These are phyloP conservation scores for Elasticomyces elasticus DNA, from an alignment of 495 filamentous ascomycete genomes.

Conservation along the genomic window DNA sequence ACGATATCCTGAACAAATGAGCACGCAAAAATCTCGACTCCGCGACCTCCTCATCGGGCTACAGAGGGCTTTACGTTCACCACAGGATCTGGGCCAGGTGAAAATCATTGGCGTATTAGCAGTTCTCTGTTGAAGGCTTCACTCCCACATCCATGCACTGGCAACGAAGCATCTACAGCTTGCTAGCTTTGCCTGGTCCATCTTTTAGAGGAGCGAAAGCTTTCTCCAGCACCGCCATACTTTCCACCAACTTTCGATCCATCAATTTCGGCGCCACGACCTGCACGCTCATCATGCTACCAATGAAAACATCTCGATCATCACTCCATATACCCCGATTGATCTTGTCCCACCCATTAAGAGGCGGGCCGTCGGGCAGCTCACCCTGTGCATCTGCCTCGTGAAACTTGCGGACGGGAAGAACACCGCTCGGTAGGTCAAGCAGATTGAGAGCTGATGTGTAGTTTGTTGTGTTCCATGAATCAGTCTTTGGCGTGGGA, in stretches of 20 bases:
- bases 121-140: no score
- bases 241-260: conserved; percentile 46
- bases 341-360: conserved; percentile 51
- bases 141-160: no score
- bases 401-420: conserved; percentile 44
- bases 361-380: conserved; percentile 30
- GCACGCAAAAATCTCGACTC: no score
- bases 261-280: conserved; percentile 50
- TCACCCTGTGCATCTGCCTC: conserved; percentile 43
- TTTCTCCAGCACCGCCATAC: conserved; percentile 41
- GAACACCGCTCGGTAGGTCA: conserved; percentile 51
- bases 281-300: conserved; percentile 48
- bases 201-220: conserved; percentile 20
- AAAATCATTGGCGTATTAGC: no score
- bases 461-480: conserved; percentile 53
- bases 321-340: conserved; percentile 51
- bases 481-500: conserved; percentile 50
- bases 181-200: neutral
- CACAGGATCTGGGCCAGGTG: no score
- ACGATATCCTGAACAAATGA: no score
- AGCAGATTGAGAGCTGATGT: conserved; percentile 51
- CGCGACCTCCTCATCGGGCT: no score
- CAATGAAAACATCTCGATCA: conserved; percentile 49
- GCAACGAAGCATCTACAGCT: conserved; percentile 2
- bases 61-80: no score